phyloP scores from a whole-genome alignment of 2,329 filamentous ascomycete genomes.

The Emericellopsis cladophorae region DNA sequence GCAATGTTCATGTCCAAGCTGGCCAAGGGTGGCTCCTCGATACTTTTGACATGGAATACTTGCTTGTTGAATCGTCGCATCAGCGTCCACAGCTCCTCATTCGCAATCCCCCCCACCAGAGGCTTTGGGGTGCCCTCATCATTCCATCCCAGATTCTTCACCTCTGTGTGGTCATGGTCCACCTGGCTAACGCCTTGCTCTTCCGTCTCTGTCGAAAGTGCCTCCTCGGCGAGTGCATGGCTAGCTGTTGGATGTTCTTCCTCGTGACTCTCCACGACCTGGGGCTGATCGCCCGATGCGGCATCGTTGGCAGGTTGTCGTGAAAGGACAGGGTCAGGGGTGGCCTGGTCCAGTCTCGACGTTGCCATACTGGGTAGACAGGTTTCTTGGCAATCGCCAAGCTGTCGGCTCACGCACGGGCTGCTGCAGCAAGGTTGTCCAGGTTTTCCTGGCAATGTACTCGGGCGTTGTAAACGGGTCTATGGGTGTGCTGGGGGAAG shows the following conservation, averaged over 20 bases:
- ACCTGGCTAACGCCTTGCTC: conserved; percentile 27
- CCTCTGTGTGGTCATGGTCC: conserved; percentile 37
- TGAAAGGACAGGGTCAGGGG: no score
- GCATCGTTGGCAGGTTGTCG: background rate
- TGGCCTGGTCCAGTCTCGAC: no score
- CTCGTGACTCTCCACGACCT: conserved; percentile 12
- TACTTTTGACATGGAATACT: conserved; percentile 56
- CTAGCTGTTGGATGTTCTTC: conserved; percentile 16
- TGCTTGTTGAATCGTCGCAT: conserved; percentile 64
- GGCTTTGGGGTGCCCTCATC: conserved; percentile 41
- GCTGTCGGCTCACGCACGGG: no score
- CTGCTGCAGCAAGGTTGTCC: no score
- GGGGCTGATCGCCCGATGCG: conserved; percentile 12
- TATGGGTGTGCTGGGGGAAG: no score
- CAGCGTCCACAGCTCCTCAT: conserved; percentile 63
- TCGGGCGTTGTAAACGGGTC: no score
- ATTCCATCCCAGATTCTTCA: conserved; percentile 59
- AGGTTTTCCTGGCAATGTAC: no score
- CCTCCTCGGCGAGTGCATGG: conserved; percentile 21
- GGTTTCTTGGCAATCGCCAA: no score
- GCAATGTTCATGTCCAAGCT: conserved; percentile 70
- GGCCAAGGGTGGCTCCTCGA: conserved; percentile 36
- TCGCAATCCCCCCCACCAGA: conserved; percentile 54
- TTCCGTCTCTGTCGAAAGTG: conserved; percentile 13
- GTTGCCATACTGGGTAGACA: no score